Conservation (phyloP, 345 rosid species). For the Iberis pinnata region DNA sequence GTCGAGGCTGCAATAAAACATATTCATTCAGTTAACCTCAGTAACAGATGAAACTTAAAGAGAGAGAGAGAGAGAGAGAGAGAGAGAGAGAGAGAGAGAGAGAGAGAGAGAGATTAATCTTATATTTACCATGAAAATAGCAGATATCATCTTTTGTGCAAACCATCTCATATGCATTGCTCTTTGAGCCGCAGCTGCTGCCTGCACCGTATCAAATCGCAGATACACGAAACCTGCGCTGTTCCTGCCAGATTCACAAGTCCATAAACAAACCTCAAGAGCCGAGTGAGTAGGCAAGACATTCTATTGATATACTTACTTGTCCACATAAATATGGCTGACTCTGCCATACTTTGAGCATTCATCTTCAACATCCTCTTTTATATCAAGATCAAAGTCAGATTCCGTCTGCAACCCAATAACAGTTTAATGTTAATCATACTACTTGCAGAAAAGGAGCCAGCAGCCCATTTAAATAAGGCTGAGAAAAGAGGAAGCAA, state of each 20-base stretch:
- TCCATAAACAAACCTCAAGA: neutral
- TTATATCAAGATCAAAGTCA: slow-evolving; percentile 67
- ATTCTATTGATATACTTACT: slow-evolving; percentile 41
- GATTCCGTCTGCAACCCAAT: slow-evolving; percentile 59
- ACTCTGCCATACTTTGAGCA: slow-evolving; percentile 80
- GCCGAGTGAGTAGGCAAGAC: neutral
- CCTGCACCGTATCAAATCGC: slow-evolving; percentile 56
- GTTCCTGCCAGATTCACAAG: slow-evolving; percentile 37
- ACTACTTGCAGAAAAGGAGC: neutral
- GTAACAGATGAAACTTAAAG: slow-evolving; percentile 1
- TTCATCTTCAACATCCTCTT: slow-evolving; percentile 74
- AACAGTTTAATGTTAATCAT: slow-evolving; percentile 7
- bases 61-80: too few species aligned
- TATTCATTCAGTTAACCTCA: slow-evolving; percentile 2
- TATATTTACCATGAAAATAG: slow-evolving; percentile 60
- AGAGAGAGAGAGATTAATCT: neutral
- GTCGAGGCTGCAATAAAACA: slow-evolving; percentile 41
- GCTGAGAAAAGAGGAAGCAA: slow-evolving; percentile 12
- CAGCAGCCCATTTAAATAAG: neutral
- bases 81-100: too few species aligned
- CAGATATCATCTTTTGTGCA: slow-evolving; percentile 74
- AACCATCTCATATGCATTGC: slow-evolving; percentile 97
- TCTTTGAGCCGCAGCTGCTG: slow-evolving; percentile 57
- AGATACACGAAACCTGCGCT: slow-evolving; percentile 70
- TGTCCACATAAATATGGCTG: slow-evolving; percentile 73